phyloP scores from a whole-genome alignment of 2,329 filamentous ascomycete genomes.

The Scedosporium minutisporum region DNA sequence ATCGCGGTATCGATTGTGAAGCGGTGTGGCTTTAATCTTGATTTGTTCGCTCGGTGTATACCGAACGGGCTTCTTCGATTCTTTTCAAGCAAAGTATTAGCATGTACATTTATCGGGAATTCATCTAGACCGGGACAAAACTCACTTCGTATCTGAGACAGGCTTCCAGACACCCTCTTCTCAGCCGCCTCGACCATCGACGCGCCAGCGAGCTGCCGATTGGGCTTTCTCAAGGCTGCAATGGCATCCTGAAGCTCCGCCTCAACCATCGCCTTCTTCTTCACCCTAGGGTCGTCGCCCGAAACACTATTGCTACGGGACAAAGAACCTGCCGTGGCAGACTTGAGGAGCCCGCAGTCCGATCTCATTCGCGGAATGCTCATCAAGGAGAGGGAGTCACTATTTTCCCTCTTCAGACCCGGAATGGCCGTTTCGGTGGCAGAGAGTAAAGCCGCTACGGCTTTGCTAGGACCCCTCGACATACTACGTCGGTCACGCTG shows the following conservation, averaged over 20 bases:
- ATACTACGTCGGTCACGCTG: constrained; percentile 36
- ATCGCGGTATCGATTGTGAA: constrained; percentile 35
- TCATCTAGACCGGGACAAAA: constrained; percentile 5
- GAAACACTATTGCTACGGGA: constrained; percentile 36
- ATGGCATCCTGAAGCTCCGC: constrained; percentile 68
- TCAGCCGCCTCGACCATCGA: constrained; percentile 59
- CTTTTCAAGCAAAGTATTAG: constrained; percentile 26
- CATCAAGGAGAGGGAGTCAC: constrained; percentile 46
- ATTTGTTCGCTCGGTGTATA: constrained; percentile 27
- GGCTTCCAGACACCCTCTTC: constrained; percentile 39
- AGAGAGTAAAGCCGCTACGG: constrained; percentile 57
- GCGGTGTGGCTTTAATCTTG: constrained; percentile 48
- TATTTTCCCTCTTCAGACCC: constrained; percentile 58
- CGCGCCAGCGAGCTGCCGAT: constrained; percentile 59
- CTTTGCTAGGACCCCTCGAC: constrained; percentile 46
- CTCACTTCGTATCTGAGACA: constrained; percentile 41
- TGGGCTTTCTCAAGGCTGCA: constrained; percentile 62
- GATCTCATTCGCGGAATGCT: constrained; percentile 35
- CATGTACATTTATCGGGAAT: not conserved
- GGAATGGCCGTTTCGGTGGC: constrained; percentile 53
- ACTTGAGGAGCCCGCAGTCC: constrained; percentile 21
- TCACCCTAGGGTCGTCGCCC: constrained; percentile 47
- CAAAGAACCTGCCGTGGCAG: constrained; percentile 24
- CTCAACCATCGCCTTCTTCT: constrained; percentile 57
- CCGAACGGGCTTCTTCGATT: constrained; percentile 41